Evolutionary conservation across 257 asterid genomes (phyloP).

Genomic region (Gentiana macrophylla): DNA sequence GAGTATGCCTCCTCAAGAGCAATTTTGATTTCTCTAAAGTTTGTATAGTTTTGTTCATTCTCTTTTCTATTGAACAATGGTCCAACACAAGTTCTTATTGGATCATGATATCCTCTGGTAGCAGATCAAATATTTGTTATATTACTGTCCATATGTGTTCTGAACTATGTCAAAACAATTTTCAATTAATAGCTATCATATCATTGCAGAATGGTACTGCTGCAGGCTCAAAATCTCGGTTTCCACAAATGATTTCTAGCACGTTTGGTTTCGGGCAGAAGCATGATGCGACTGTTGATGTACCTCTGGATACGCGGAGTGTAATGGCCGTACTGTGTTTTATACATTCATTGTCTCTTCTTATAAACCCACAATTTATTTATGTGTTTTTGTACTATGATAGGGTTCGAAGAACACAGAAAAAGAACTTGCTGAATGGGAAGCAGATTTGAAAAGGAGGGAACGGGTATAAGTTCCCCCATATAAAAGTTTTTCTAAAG

Average conservation of each 20-base stretch:
- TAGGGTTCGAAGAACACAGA: conserved; percentile 73
- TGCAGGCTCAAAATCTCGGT: conserved; percentile 61
- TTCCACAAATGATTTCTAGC: conserved; percentile 69
- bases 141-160: neutral
- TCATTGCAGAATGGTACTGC: conserved; percentile 59
- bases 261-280: conserved; percentile 93
- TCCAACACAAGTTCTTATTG: neutral
- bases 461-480: conserved; percentile 58
- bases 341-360: conserved; percentile 1
- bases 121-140: neutral
- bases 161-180: too few species aligned
- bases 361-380: conserved; percentile 6
- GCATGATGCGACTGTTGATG: conserved; percentile 89
- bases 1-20: too few species aligned
- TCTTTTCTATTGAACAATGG: neutral
- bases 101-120: neutral
- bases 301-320: conserved; percentile 75
- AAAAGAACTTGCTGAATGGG: conserved; percentile 79
- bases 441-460: conserved; percentile 74
- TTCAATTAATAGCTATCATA: too few species aligned
- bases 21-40: too few species aligned
- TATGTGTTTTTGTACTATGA: conserved; percentile 16
- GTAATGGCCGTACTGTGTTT: conserved; percentile 28
- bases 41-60: neutral
- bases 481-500: too few species aligned